These are phyloP conservation scores for Stygiomarasmius scandens DNA, from an alignment of 1,284 basidiomycete species.

Conservation along the genomic window DNA sequence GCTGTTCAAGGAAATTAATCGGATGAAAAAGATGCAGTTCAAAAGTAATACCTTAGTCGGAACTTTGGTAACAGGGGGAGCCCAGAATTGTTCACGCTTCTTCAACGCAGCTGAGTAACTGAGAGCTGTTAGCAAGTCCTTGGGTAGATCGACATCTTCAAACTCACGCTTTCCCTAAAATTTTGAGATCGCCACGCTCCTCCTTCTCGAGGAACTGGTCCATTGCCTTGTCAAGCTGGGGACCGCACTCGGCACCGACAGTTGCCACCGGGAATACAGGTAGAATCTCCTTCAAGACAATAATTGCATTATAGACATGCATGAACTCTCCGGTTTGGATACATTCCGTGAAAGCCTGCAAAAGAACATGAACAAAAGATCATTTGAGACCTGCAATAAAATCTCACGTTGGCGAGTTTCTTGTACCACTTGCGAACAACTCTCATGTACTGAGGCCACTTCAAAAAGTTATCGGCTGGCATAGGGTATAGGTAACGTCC, in stretches of 20 bases:
- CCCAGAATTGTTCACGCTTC: slow-evolving; percentile 67
- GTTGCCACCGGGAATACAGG: slow-evolving; percentile 82
- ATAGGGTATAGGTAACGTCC: slow-evolving; percentile 44
- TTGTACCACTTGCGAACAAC: slow-evolving; percentile 84
- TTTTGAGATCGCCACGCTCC: slow-evolving; percentile 80
- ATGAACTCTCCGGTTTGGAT: slow-evolving; percentile 85
- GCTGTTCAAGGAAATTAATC: slow-evolving; percentile 22
- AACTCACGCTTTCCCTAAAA: slow-evolving; percentile 75
- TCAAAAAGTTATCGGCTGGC: slow-evolving; percentile 58
- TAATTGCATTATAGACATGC: slow-evolving; percentile 92
- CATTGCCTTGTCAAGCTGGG: slow-evolving; percentile 64
- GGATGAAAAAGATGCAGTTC: neutral
- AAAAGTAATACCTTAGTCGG: slow-evolving; percentile 7
- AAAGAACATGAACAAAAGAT: slow-evolving; percentile 5
- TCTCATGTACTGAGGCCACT: slow-evolving; percentile 72
- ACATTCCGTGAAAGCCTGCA: slow-evolving; percentile 62
- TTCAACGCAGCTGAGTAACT: slow-evolving; percentile 75
- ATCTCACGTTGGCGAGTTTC: slow-evolving; percentile 63
- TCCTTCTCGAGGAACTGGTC: slow-evolving; percentile 74
- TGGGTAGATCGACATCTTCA: neutral
- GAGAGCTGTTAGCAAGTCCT: slow-evolving; percentile 1
- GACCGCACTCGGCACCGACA: slow-evolving; percentile 54
- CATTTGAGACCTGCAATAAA: slow-evolving; percentile 4
- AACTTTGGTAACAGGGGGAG: slow-evolving; percentile 37
- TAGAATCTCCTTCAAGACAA: slow-evolving; percentile 87